Conservation (phyloP, 2,329 filamentous ascomycete species). For the Diaporthe citrichinensis region DNA sequence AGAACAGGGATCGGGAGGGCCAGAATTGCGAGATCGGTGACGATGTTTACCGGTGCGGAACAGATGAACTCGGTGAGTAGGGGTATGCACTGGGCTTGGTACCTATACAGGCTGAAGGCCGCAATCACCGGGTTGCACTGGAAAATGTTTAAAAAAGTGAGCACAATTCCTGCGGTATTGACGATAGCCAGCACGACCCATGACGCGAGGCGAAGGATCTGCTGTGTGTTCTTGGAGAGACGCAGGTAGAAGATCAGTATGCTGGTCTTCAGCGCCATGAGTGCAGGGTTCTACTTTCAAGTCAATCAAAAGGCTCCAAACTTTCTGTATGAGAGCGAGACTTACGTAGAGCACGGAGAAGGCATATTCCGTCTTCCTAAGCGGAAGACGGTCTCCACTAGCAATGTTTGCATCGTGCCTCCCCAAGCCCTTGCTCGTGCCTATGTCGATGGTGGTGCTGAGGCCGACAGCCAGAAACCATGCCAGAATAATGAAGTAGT, state of each 20-base stretch:
- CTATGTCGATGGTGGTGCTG: slow-evolving; percentile 76
- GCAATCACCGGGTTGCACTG: slow-evolving; percentile 84
- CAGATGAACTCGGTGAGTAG: slow-evolving; percentile 75
- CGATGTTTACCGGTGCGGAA: slow-evolving; percentile 91
- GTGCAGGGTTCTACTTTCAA: slow-evolving; percentile 79
- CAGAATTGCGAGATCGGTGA: slow-evolving; percentile 90
- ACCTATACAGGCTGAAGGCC: slow-evolving; percentile 67
- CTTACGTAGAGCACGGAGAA: slow-evolving; percentile 75
- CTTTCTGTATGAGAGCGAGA: slow-evolving; percentile 25
- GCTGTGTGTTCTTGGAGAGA: slow-evolving; percentile 82
- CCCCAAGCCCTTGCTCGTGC: slow-evolving; percentile 76
- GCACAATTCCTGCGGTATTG: slow-evolving; percentile 81
- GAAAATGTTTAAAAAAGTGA: slow-evolving; percentile 90
- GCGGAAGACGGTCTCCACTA: slow-evolving; percentile 58
- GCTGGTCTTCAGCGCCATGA: slow-evolving; percentile 95
- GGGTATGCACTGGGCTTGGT: slow-evolving; percentile 64
- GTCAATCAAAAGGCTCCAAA: slow-evolving; percentile 35
- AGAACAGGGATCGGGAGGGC: slow-evolving; percentile 90
- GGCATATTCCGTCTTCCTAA: slow-evolving; percentile 74
- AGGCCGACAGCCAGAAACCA: slow-evolving; percentile 81
- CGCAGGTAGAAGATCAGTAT: slow-evolving; percentile 92
- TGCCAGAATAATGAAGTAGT: slow-evolving; percentile 84
- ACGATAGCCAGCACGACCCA: slow-evolving; percentile 83
- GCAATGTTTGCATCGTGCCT: slow-evolving; percentile 74
- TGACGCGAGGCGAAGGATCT: slow-evolving; percentile 84